These are phyloP conservation scores for Kwoniella shandongensis DNA, from an alignment of 768 basidiomycete genomes.

Conservation along the genomic window DNA sequence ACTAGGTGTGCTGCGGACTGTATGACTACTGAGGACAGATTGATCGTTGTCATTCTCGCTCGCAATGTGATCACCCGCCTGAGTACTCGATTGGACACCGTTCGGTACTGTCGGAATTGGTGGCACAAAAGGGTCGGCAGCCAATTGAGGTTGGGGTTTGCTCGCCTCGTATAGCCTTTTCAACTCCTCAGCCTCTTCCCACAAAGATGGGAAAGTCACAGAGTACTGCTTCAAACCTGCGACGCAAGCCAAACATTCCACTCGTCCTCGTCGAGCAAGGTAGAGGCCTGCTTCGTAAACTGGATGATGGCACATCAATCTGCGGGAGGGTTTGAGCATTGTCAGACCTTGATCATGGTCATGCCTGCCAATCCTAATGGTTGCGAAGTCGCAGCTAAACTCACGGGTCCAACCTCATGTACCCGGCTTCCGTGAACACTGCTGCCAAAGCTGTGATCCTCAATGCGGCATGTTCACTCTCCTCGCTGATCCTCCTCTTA, in stretches of 20 bases:
- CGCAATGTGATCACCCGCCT: too few relatives aligned
- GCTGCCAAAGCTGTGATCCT: constrained; percentile 86
- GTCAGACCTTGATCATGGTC: too few relatives aligned
- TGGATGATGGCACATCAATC: constrained; percentile 84
- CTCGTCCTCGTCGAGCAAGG: constrained; percentile 76
- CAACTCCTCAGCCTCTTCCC: constrained; percentile 72
- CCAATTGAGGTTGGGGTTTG: too few relatives aligned
- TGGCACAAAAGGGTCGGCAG: too few relatives aligned
- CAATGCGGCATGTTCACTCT: constrained; percentile 78
- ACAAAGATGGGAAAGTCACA: constrained; percentile 65
- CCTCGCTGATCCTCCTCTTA: constrained; percentile 55
- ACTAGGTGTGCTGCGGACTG: too few relatives aligned
- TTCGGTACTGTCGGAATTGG: too few relatives aligned
- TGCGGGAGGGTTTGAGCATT: constrained; percentile 41
- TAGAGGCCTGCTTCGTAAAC: constrained; percentile 80
- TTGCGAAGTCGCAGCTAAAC: constrained; percentile 9
- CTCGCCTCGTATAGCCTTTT: constrained; percentile 27
- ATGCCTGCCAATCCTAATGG: too few relatives aligned
- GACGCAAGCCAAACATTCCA: constrained; percentile 80
- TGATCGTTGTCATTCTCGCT: too few relatives aligned
- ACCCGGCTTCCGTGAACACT: constrained; percentile 81
- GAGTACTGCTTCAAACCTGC: constrained; percentile 84
- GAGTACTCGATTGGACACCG: too few relatives aligned
- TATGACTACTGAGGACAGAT: too few relatives aligned
- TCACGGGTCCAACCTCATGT: constrained; percentile 59